Conservation (phyloP, 257 asterid genomes). For the Orobanche coerulescens region DNA sequence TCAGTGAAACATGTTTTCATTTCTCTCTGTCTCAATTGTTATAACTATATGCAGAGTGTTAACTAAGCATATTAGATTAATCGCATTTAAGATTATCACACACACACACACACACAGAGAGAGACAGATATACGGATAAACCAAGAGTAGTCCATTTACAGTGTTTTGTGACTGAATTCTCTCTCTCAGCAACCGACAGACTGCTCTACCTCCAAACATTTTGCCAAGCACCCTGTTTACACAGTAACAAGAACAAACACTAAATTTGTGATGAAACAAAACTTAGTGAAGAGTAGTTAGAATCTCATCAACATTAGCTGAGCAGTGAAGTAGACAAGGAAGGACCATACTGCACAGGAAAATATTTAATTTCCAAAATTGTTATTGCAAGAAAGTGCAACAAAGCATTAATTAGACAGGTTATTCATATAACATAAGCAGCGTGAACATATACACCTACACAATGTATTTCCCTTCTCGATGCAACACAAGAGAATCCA, state of each 20-base stretch:
- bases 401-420: no score
- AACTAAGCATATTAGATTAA: neutral
- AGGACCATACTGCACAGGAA: no score
- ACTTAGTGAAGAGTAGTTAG: neutral
- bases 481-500: neutral
- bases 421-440: no score
- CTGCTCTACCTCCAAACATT: constrained; percentile 42
- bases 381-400: neutral
- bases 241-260: neutral
- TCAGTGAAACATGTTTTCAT: neutral
- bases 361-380: neutral
- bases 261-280: neutral
- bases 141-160: constrained; percentile 15
- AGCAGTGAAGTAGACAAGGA: no score
- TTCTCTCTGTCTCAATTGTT: neutral
- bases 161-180: constrained; percentile 29
- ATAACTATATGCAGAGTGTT: neutral
- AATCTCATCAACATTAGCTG: neutral
- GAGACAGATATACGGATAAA: no score
- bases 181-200: constrained; percentile 30
- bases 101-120: neutral
- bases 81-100: neutral
- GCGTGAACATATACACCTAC: no score
- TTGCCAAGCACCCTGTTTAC: constrained; percentile 21
- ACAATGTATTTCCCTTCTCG: no score